Evolutionary conservation across 2,329 filamentous ascomycete genomes (phyloP), one percentile per base, ranked within the genome.

Genomic region (Fusarium haematococcum): DNA sequence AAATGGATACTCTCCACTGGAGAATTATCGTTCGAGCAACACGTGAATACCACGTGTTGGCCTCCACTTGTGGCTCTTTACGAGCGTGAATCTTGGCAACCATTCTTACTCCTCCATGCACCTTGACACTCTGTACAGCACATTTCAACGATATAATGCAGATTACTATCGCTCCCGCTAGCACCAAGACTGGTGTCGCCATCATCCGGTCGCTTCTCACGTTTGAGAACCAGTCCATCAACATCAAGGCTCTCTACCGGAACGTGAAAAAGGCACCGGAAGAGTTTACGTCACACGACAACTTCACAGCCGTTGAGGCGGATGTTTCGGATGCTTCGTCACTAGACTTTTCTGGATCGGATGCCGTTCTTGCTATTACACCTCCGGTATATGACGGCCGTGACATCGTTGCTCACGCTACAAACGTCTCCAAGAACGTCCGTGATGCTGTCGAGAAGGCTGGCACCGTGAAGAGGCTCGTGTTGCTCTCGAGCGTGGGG

Each of bases 341-440:
- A 9, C 79, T 83, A n/a, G 74, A 83, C 68, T 80, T 84, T 32
- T 59, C 69, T 0, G 76, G 79, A 2, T 75, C 77, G 1, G 77
- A 83, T 65, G 79, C 76, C 1, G 79, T 83, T 1, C 20, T 83
- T 13, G 74, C 73, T n/a, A 79, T 83, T 32, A 82, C 81, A 0
- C 81, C 82, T 0, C 81, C 81, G 0, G 58, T 74, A 0, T 79
- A 74, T 13, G 77, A 80, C 25, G 78, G 78, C 0, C 63, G 61
- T 3, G 78, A 83, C 43, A 66, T 79, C 3, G 54, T 80, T 2
- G 65, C 62, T 0, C 61, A 73, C 33, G 68, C 79, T 0, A n/a
- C 67, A 5, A 18, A n/a, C 0, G 70, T 79, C 2, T 80, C 81
- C 1, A 68, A 73, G 0, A 83, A 82, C 8, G 74, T 83, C 5